Evolutionary conservation across 495 filamentous ascomycete genomes (phyloP).

Genomic region (Bathelium albidoporum): DNA sequence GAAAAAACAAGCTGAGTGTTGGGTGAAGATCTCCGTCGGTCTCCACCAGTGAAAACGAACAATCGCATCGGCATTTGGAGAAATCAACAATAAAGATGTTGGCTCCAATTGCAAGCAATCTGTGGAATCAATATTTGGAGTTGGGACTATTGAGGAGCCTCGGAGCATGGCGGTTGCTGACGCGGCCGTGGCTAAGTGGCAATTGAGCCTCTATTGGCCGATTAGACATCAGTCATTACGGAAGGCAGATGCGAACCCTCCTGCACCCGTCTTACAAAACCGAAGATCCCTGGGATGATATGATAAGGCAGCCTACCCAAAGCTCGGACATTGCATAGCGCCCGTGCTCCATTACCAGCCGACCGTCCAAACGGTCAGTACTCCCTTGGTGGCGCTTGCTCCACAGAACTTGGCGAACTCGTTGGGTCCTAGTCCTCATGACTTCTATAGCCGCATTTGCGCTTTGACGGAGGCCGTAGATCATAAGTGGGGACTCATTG

Average conservation of each 20-base stretch:
- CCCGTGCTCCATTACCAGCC: not conserved
- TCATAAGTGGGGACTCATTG: too few species aligned
- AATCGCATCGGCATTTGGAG: too few species aligned
- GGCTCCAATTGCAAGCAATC: too few species aligned
- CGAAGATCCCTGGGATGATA: not conserved
- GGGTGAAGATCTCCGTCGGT: too few species aligned
- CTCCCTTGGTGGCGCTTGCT: not conserved
- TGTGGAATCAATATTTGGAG: too few species aligned
- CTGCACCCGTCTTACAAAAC: not conserved
- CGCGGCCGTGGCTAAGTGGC: not conserved
- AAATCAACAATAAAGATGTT: too few species aligned
- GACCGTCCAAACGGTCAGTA: not conserved
- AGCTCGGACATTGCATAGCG: not conserved
- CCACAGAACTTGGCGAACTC: not conserved
- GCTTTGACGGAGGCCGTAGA: too few species aligned
- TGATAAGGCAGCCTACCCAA: not conserved
- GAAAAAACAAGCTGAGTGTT: too few species aligned
- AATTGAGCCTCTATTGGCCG: not conserved
- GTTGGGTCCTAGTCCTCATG: not conserved
- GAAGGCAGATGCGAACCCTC: not conserved
- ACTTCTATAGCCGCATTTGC: too few species aligned
- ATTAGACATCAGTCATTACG: not conserved
- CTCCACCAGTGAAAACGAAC: too few species aligned
- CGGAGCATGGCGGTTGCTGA: too few species aligned
- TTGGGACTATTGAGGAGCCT: not conserved